Percentiles rank a stretch among this genome's conserved stretches.
These are phyloP conservation scores for Glomus cerebriforme DNA, from an alignment of 192 early-diverging fungal genomes.

Conservation along the genomic window DNA sequence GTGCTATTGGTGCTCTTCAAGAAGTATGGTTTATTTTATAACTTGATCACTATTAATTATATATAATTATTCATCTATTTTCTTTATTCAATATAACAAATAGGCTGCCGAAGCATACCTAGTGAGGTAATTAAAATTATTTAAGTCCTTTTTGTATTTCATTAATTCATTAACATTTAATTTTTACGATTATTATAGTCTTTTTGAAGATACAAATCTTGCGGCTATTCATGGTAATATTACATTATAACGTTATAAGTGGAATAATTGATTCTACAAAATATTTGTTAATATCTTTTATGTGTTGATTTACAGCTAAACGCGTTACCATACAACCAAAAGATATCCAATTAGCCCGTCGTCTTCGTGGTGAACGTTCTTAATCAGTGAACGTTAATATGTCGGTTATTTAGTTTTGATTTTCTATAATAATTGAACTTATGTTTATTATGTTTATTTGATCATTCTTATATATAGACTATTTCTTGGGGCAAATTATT, in stretches of 20 bases:
- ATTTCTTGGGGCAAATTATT: not conserved
- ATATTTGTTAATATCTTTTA: too few species aligned
- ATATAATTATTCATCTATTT: too few species aligned
- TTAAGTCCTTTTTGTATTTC: not conserved
- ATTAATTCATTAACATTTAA: not conserved
- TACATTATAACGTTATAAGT: slow-evolving; percentile 66
- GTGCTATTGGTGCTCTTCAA: slow-evolving; percentile 98
- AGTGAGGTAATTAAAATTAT: slow-evolving; percentile 39
- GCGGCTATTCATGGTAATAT: slow-evolving; percentile 98
- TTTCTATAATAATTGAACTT: not conserved
- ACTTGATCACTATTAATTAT: not conserved
- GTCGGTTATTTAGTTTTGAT: too few species aligned
- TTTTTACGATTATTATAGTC: slow-evolving; percentile 32
- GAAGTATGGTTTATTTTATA: slow-evolving; percentile 88
- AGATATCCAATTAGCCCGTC: slow-evolving; percentile 97
- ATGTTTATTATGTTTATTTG: not conserved
- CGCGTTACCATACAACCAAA: slow-evolving; percentile 99
- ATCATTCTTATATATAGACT: not conserved
- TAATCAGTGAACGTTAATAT: slow-evolving; percentile 40
- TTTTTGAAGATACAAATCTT: slow-evolving; percentile 98
- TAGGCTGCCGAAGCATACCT: slow-evolving; percentile 54
- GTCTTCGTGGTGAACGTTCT: slow-evolving; percentile 90
- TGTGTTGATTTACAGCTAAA: slow-evolving; percentile 65
- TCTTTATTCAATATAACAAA: too few species aligned
- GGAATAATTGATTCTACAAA: not conserved